Base-by-base conservation (phyloP, 345 rosid species). In the Aquilaria sinensis region DNA sequence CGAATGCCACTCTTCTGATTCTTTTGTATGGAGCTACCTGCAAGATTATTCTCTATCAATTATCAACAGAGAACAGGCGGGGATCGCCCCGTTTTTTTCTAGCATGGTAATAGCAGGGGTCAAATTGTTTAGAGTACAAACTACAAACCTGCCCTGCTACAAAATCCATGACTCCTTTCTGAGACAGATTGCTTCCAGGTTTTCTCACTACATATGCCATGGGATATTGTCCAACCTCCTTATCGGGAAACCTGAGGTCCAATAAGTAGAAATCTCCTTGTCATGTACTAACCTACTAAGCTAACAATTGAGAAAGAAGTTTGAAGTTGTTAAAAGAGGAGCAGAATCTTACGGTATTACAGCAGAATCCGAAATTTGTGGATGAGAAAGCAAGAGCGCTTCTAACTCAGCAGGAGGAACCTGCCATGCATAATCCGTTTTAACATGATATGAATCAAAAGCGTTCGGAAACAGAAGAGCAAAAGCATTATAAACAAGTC, bases 321-420 rank as follows among this genome's bases (percentile, higher is more conserved):
- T 13, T 14, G 43, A 37, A 37, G 43, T 23, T 48, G 1, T 50
- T 43, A 50, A 58, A n/a, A 29, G 53, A 47, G 0, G 48, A 63
- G 15, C 32, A 63, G 14, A 41, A 51, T 6, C 89, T 80, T 75
- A 90, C 97, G 96, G 96, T 47, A 90, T 83, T 12, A 88, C 97
- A 6, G 97, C 99, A 43, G 83, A 80, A 77, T 90, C 99, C 7
- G 66, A 47, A 47, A 93, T 77, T 63, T 83, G 85, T 0, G 88
- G 81, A 78, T 90, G 95, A 43, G 88, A 54, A 31, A 88, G 92
- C 61, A 90, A 50, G 77, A 90, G 71, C 51, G 92, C 92, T 74
- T 93, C 97, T 41, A 93, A 80, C 67, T 93, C 97, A 8, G 99
- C 97, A 2, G 96, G 97, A 61, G 97, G 83, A 7, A 93, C 99